Evolutionary conservation across 1,139 yeast genomes (phyloP).

Genomic region (Blastobotrys serpentis): DNA sequence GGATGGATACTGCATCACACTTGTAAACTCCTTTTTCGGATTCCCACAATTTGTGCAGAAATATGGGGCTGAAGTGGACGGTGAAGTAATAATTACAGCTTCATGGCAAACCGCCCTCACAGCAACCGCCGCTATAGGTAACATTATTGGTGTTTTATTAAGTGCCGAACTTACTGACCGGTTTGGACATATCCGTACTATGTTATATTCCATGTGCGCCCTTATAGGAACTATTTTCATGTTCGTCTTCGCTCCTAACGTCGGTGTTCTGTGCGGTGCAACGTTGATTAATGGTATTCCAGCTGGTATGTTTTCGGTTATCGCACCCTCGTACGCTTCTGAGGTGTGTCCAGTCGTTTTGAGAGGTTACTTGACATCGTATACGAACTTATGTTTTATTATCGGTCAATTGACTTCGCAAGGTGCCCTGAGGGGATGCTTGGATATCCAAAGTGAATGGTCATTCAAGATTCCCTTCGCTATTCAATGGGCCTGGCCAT

Average conservation of each 20-base stretch:
- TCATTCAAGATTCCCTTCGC: conserved; percentile 50
- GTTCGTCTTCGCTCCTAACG: conserved; percentile 16
- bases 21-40: conserved; percentile 3
- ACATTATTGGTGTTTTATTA: conserved; percentile 44
- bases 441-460: conserved; percentile 19
- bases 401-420: conserved; percentile 41
- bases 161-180: conserved; percentile 40
- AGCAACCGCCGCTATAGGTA: conserved; percentile 25
- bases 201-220: neutral
- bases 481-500: conserved; percentile 60
- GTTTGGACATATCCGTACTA: conserved; percentile 6
- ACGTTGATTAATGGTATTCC: conserved; percentile 46
- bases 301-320: conserved; percentile 48
- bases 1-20: conserved; percentile 12
- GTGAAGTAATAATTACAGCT: conserved; percentile 1
- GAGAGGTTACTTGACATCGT: conserved; percentile 44
- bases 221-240: conserved; percentile 9
- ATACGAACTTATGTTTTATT: conserved; percentile 45
- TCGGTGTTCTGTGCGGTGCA: conserved; percentile 41
- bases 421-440: conserved; percentile 12
- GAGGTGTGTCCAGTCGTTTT: conserved; percentile 49
- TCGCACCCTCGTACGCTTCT: conserved; percentile 48
- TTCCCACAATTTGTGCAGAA: conserved; percentile 1
- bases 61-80: conserved; percentile 1
- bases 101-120: conserved; percentile 13